These are phyloP conservation scores for Neoarthrinium moseri DNA, from an alignment of 2,329 filamentous ascomycete species.

Conservation along the genomic window DNA sequence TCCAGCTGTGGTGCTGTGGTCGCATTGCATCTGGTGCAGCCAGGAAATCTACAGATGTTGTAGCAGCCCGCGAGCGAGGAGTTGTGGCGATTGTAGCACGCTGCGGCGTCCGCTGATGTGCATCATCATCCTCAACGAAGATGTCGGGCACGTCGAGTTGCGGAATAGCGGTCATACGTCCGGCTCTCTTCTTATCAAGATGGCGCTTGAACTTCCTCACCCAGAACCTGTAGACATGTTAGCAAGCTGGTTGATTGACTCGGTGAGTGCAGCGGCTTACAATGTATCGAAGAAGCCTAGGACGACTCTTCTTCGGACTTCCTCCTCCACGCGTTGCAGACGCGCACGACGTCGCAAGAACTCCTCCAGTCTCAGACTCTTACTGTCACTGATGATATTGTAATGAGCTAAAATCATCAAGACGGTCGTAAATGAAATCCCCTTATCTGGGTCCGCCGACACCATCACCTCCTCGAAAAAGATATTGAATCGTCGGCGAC, in stretches of 20 bases:
- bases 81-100: slow-evolving; percentile 27
- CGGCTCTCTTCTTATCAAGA: slow-evolving; percentile 68
- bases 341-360: slow-evolving; percentile 87
- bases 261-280: slow-evolving; percentile 41
- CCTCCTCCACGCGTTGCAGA: slow-evolving; percentile 91
- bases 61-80: slow-evolving; percentile 10
- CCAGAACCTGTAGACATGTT: slow-evolving; percentile 61
- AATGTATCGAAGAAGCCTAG: slow-evolving; percentile 94
- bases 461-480: slow-evolving; percentile 98
- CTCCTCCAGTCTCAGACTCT: slow-evolving; percentile 91
- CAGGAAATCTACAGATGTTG: slow-evolving; percentile 31
- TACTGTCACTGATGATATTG: slow-evolving; percentile 97
- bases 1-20: slow-evolving; percentile 40
- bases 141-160: slow-evolving; percentile 87
- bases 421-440: slow-evolving; percentile 88
- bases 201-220: slow-evolving; percentile 76
- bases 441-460: slow-evolving; percentile 82
- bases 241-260: slow-evolving; percentile 16
- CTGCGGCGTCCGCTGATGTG: slow-evolving; percentile 30
- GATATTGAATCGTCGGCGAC: slow-evolving; percentile 80
- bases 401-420: slow-evolving; percentile 97
- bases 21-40: slow-evolving; percentile 32
- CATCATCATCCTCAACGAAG: slow-evolving; percentile 76
- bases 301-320: slow-evolving; percentile 85
- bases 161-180: slow-evolving; percentile 75